Percentiles rank a stretch among this genome's conserved stretches.
phyloP scores from a whole-genome alignment of 768 basidiomycete species.

The Pluteus cervinus region DNA sequence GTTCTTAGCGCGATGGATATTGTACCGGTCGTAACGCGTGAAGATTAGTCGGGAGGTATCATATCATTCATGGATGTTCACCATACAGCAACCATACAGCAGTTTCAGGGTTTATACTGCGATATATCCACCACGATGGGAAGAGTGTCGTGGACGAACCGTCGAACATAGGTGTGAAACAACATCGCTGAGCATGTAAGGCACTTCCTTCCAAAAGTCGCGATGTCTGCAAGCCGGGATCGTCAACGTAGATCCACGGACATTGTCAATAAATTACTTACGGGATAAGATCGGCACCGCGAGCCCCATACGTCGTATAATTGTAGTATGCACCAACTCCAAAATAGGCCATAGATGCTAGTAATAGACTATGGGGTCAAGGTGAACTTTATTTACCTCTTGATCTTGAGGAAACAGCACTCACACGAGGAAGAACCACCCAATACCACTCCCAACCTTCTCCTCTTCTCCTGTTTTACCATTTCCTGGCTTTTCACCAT shows the following conservation, averaged over 20 bases:
- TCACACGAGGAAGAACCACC: constrained; percentile 85
- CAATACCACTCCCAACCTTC: constrained; percentile 66
- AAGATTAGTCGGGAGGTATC: too few species aligned
- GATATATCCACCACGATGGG: constrained; percentile 69
- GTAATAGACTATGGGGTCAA: constrained; percentile 38
- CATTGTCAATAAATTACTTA: constrained; percentile 31
- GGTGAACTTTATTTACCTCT: neutral
- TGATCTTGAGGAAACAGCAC: constrained; percentile 18
- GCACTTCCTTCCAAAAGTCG: constrained; percentile 87
- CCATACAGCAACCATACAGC: too few species aligned
- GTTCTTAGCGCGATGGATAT: too few species aligned
- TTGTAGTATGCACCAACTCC: constrained; percentile 81
- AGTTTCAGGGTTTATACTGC: constrained; percentile 68
- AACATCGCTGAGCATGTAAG: constrained; percentile 78
- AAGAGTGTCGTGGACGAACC: constrained; percentile 57
- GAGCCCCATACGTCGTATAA: constrained; percentile 81
- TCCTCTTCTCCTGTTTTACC: constrained; percentile 30
- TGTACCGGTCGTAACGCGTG: too few species aligned
- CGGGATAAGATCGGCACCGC: constrained; percentile 81
- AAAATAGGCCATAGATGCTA: constrained; percentile 69
- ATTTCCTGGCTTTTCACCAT: constrained; percentile 16
- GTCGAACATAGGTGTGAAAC: constrained; percentile 70
- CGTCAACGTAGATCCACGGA: constrained; percentile 6
- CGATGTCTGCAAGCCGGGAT: constrained; percentile 51
- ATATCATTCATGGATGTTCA: too few species aligned